Conservation (phyloP, 345 rosid genomes). For the Mallotus nudiflorus region DNA sequence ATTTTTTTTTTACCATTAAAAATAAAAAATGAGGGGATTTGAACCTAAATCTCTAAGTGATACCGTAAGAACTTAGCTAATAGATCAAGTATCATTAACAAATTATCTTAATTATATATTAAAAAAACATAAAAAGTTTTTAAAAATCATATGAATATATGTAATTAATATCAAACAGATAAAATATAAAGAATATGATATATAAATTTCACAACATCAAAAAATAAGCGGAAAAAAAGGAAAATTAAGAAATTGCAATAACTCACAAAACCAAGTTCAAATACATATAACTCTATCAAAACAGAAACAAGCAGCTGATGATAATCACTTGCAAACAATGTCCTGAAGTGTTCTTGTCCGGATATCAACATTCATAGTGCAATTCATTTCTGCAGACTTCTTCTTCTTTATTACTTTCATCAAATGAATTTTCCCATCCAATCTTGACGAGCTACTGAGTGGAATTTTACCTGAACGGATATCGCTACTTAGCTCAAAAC, state of each 20-base stretch:
- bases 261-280: no score
- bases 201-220: background rate
- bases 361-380: constrained; percentile 28
- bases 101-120: no score
- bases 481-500: constrained; percentile 9
- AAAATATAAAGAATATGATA: background rate
- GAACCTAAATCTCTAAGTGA: no score
- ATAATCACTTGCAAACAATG: constrained; percentile 29
- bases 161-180: background rate
- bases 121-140: no score
- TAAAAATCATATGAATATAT: background rate
- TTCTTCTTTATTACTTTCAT: constrained; percentile 27
- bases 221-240: background rate
- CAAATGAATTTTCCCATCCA: constrained; percentile 24
- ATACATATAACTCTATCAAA: background rate
- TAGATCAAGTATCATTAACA: no score
- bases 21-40: no score
- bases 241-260: no score
- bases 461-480: constrained; percentile 16
- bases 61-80: no score
- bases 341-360: constrained; percentile 15
- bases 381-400: constrained; percentile 31
- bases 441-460: constrained; percentile 14
- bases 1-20: no score
- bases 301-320: background rate